Evolutionary conservation across 345 rosid genomes (phyloP), one percentile per base, ranked within the genome.

Genomic region (Aethionema arabicum): DNA sequence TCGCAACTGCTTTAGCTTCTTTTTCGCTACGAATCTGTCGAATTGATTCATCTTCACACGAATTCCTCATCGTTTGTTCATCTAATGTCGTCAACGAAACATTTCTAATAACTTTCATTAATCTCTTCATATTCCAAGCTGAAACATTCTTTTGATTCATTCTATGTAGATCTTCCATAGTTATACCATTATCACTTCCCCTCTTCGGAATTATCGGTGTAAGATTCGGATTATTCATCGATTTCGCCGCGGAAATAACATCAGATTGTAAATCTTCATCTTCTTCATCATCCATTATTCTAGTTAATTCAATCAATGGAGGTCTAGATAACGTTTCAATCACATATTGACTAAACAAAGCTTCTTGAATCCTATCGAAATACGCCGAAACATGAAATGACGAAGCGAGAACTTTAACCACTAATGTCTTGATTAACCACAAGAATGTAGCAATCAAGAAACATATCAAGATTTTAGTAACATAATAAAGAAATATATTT

Each of bases 71-170:
- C 27, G 81, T 57, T 36, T 87, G 96, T 58, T 93, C 99, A 14
- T 86, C 96, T 72, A 93, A 59, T 13, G 99, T 93, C 2, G 95
- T 68, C 32, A 93, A 70, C 0, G 88, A 70, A 7, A 88, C 99
- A 3, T 79, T 70, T 62, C 87, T 74, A 6, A 93, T 96, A 42
- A 93, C 79, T 16, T 86, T 93, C 79, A 93, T 77, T 78, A 93
- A 70, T 59, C 95, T 84, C 82, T 93, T 93, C 99, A 93, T 93
- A 48, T 84, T 90, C 99, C 99, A 93, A 12, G 99, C 99, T 0
- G 97, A 93, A 6, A 93, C 54, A 30, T 93, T 93, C 83, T 79
- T 82, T 6, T 72, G 69, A 47, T 83, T 93, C 56, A 93, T 76
- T 69, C 77, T 87, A 13, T 87, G 95, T 58, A 93, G 59, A 30